phyloP scores from a whole-genome alignment of 2,329 filamentous ascomycete genomes.

The Alternaria hordeiaustralica region DNA sequence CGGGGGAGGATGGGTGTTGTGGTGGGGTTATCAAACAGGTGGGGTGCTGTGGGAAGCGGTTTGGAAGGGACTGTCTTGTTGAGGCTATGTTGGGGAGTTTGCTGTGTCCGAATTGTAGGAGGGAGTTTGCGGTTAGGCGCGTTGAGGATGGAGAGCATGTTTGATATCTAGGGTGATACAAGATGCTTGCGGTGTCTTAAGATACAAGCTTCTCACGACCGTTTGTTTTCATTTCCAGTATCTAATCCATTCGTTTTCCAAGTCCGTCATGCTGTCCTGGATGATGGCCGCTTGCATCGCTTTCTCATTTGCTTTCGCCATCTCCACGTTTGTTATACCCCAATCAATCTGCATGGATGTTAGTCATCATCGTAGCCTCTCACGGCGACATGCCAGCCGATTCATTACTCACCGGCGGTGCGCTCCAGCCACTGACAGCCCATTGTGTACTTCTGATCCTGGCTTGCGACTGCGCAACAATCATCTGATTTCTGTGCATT shows the following conservation, averaged over 20 bases:
- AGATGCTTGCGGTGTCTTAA: not conserved
- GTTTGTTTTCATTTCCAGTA: slow-evolving; percentile 7
- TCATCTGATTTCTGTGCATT: slow-evolving; percentile 16
- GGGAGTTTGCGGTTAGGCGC: not conserved
- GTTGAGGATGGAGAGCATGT: not conserved
- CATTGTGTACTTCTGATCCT: not conserved
- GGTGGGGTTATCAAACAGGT: not conserved
- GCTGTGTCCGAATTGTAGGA: not conserved
- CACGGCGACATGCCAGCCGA: not conserved
- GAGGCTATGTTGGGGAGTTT: not conserved
- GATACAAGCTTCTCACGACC: not conserved
- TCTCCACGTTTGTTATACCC: slow-evolving; percentile 8
- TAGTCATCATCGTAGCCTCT: not conserved
- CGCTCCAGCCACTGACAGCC: slow-evolving; percentile 2
- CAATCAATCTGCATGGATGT: slow-evolving; percentile 13
- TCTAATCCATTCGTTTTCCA: slow-evolving; percentile 22
- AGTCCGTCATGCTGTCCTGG: slow-evolving; percentile 14
- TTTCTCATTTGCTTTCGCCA: slow-evolving; percentile 17
- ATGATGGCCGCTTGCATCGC: slow-evolving; percentile 21
- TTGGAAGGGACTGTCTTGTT: not conserved
- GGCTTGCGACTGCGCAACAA: slow-evolving; percentile 11
- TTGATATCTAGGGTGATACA: not conserved
- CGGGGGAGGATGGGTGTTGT: not conserved
- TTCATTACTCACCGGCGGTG: slow-evolving; percentile 9
- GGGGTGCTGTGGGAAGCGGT: not conserved